These are phyloP conservation scores for Glycyrrhiza uralensis DNA, from an alignment of 306 rosid genomes.

Conservation along the genomic window DNA sequence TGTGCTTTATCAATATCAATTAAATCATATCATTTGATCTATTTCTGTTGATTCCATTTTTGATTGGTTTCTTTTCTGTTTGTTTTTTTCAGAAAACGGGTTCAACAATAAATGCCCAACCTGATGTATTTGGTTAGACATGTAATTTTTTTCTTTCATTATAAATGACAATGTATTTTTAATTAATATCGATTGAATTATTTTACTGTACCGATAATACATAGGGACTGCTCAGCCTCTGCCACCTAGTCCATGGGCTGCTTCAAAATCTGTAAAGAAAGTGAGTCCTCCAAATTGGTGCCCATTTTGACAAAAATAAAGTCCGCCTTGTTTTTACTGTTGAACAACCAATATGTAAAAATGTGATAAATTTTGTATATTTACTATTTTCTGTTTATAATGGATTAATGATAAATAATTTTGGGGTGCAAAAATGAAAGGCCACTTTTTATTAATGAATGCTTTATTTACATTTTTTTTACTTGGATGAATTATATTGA, in stretches of 20 bases:
- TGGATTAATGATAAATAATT: neutral
- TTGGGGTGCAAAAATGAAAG: neutral
- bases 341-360: constrained; percentile 2
- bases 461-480: neutral
- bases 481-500: neutral
- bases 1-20: neutral
- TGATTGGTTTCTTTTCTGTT: neutral
- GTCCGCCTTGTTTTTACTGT: neutral
- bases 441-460: neutral
- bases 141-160: neutral
- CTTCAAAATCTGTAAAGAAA: constrained; percentile 68
- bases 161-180: constrained; percentile 14
- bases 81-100: constrained; percentile 47
- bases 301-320: constrained; percentile 6
- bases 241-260: constrained; percentile 34
- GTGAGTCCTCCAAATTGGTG: constrained; percentile 30
- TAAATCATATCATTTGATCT: neutral
- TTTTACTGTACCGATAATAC: constrained; percentile 23
- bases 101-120: constrained; percentile 38
- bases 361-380: neutral
- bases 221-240: constrained; percentile 43
- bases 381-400: neutral
- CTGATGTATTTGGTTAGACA: constrained; percentile 54
- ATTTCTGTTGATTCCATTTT: constrained; percentile 5
- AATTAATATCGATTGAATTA: constrained; percentile 9